phyloP scores from a whole-genome alignment of 805 yeast species.

The Millerozyma miso region DNA sequence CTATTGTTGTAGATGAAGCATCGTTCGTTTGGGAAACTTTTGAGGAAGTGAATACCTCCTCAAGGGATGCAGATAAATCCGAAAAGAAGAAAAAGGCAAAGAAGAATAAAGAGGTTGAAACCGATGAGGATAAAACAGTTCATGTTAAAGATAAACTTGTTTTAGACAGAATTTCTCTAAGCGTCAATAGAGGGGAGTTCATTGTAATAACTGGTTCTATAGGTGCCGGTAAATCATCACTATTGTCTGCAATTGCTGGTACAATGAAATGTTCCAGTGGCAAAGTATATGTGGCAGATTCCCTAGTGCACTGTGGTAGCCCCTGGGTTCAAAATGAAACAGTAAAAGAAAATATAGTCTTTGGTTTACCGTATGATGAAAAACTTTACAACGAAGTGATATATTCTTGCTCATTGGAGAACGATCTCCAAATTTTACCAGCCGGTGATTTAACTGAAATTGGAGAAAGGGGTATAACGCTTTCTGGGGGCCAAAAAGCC shows the following conservation, averaged over 20 bases:
- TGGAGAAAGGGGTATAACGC: conserved; percentile 35
- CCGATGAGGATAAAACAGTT: conserved; percentile 1
- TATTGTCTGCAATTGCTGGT: conserved; percentile 34
- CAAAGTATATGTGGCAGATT: conserved; percentile 24
- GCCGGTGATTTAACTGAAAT: conserved; percentile 35
- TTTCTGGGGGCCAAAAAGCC: conserved; percentile 38
- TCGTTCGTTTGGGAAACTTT: conserved; percentile 28
- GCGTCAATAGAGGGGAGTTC: conserved; percentile 29
- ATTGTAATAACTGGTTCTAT: conserved; percentile 33
- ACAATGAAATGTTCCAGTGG: conserved; percentile 32
- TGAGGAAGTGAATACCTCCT: conserved; percentile 2
- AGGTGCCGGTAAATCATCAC: conserved; percentile 36
- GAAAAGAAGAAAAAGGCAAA: conserved; percentile 1
- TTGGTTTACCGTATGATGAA: conserved; percentile 22
- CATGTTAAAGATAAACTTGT: conserved; percentile 11
- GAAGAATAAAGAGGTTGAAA: neutral
- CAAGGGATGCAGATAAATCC: neutral
- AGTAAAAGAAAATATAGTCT: conserved; percentile 28
- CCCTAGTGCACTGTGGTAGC: conserved; percentile 26
- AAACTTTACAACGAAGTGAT: conserved; percentile 22
- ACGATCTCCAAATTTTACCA: conserved; percentile 28
- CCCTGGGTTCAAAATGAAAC: conserved; percentile 37
- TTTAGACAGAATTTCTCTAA: conserved; percentile 22
- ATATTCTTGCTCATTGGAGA: conserved; percentile 27
- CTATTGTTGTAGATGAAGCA: conserved; percentile 21